Evolutionary conservation across 768 basidiomycete genomes (phyloP).

Genomic region (Candolleomyces efflorescens): DNA sequence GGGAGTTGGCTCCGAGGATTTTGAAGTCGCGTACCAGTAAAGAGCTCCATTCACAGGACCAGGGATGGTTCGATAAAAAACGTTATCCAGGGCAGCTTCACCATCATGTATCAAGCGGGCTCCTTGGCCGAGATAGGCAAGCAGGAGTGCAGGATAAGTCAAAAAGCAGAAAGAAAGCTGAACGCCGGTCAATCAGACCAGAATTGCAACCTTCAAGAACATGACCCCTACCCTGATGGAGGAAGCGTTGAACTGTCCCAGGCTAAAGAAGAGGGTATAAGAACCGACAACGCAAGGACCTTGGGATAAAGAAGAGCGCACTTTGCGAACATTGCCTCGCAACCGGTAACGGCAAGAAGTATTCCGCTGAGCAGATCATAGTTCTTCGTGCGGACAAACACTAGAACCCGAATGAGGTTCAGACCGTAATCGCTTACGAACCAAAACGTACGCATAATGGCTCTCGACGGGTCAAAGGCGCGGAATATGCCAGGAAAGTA

Average conservation of each 20-base stretch:
- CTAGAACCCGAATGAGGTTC: constrained; percentile 21
- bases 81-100: constrained; percentile 42
- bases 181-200: background rate
- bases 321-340: constrained; percentile 68
- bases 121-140: constrained; percentile 73
- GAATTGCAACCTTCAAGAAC: background rate
- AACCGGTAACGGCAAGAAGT: constrained; percentile 64
- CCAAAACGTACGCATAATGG: constrained; percentile 49
- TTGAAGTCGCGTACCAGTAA: constrained; percentile 43
- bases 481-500: constrained; percentile 49
- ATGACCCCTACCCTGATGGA: constrained; percentile 46
- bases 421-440: constrained; percentile 17
- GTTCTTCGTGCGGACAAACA: constrained; percentile 60
- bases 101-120: constrained; percentile 54
- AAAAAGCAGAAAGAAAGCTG: constrained; percentile 48
- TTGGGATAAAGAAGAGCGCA: constrained; percentile 20
- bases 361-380: constrained; percentile 62
- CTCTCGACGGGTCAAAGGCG: constrained; percentile 59
- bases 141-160: constrained; percentile 55
- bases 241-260: constrained; percentile 62
- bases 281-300: background rate
- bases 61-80: constrained; percentile 66
- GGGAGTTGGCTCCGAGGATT: background rate
- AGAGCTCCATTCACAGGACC: constrained; percentile 47
- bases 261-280: constrained; percentile 25